Base-by-base conservation (phyloP, 148 eudicot genomes). In the Fagopyrum esculentum region DNA sequence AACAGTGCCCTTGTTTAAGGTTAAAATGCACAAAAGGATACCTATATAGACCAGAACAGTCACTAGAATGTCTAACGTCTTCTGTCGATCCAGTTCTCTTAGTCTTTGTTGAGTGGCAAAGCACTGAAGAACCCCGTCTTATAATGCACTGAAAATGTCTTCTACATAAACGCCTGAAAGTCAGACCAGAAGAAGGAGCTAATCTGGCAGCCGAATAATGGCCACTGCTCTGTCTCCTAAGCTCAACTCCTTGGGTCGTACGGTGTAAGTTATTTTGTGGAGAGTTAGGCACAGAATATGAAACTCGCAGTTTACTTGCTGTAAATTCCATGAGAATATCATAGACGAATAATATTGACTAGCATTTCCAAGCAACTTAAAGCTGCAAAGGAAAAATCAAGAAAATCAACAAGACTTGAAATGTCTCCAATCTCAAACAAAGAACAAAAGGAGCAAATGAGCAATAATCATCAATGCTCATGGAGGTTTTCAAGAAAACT, bases 91-190 rank as follows among this genome's bases (percentile, higher is more conserved):
- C 87, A 43, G 88, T 83, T 75, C 85, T 82, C 11, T 66, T 81
- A 83, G 85, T 76, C 76, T 82, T 80, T 48, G 84, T 82, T 73
- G 89, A 87, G 60, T 73, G 86, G 68, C 97, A 90, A 70, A 82
- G 66, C 49, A 84, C 78, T 26, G 87, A 82, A 75, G 86, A 79
- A 71, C 82, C 83, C 73, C 80, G 51, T 13, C 40, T 19, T 75
- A 46, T 46, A 19, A 75, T 45, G 55, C 12, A 52, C 40, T 49
- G 54, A 70, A 77, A 13, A 9, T 82, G 77, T 74, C 82, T 86
- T 76, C 82, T 74, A 66, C 82, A 81, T 17, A 74, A 54, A 35
- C 75, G 79, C 93, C 85, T 80, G 44, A 78, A 59, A 11, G 76
- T 75, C 72, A 87, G 81, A 22, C 76, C 52, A 63, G 78, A 73